Evolutionary conservation across 768 basidiomycete species (phyloP).

Genomic region (Boletus barrowsii): DNA sequence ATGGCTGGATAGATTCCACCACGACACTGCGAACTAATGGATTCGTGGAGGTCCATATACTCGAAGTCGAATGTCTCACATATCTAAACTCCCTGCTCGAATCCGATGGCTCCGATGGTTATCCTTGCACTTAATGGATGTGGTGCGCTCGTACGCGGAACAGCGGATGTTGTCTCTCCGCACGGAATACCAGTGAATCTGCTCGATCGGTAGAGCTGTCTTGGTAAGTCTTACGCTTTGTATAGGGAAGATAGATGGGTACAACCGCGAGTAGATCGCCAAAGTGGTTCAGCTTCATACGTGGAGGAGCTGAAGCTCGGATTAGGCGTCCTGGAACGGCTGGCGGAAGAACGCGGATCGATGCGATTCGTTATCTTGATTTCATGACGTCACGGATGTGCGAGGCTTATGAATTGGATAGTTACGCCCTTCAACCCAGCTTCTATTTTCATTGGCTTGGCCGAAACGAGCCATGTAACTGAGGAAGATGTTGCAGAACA

Average conservation of each 20-base stretch:
- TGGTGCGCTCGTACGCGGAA: slow-evolving; percentile 87
- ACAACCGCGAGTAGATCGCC: slow-evolving; percentile 79
- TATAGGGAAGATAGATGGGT: slow-evolving; percentile 75
- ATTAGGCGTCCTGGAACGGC: slow-evolving; percentile 69
- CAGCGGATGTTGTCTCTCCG: slow-evolving; percentile 84
- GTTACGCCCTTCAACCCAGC: slow-evolving; percentile 93
- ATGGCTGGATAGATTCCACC: too few relatives aligned
- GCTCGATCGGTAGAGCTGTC: slow-evolving; percentile 69
- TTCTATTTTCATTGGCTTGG: slow-evolving; percentile 76
- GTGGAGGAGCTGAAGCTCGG: slow-evolving; percentile 82
- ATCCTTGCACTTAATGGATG: slow-evolving; percentile 96
- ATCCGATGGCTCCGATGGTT: slow-evolving; percentile 96
- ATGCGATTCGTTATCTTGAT: slow-evolving; percentile 53
- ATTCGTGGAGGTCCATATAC: slow-evolving; percentile 75
- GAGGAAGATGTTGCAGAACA: slow-evolving; percentile 87
- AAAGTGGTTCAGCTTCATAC: slow-evolving; percentile 81
- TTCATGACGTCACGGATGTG: slow-evolving; percentile 4
- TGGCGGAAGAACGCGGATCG: slow-evolving; percentile 78
- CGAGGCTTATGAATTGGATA: slow-evolving; percentile 27
- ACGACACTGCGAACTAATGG: slow-evolving; percentile 40
- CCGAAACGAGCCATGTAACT: slow-evolving; percentile 67
- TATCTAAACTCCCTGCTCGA: slow-evolving; percentile 95
- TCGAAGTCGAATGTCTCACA: slow-evolving; percentile 99
- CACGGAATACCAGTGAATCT: slow-evolving; percentile 95
- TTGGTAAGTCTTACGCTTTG: slow-evolving; percentile 7